Percentiles rank a stretch among this genome's conserved stretches.
Evolutionary conservation across 1,139 yeast species (phyloP).

Genomic region (Geotrichum australiense): DNA sequence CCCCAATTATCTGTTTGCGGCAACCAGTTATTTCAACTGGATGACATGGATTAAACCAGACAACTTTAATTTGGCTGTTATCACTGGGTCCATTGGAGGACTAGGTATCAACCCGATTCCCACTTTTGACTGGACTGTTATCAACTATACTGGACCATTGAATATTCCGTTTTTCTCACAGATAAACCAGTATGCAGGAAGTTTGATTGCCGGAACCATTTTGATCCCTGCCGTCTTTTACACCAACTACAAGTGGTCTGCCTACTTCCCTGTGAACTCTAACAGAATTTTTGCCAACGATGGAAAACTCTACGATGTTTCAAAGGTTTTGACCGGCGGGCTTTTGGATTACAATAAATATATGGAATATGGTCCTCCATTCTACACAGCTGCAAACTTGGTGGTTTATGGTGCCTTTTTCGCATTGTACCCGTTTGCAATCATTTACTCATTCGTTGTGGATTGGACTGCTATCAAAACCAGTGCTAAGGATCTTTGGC

Average conservation of each 20-base stretch:
- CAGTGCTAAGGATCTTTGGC: conserved; percentile 20
- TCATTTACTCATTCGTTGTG: conserved; percentile 23
- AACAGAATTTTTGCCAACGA: conserved; percentile 44
- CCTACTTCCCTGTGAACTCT: conserved; percentile 49
- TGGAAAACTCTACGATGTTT: conserved; percentile 41
- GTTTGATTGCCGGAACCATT: conserved; percentile 38
- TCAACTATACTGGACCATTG: conserved; percentile 35
- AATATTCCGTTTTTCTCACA: conserved; percentile 46
- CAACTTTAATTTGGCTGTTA: conserved; percentile 45
- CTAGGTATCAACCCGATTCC: conserved; percentile 50
- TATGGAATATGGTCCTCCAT: conserved; percentile 44
- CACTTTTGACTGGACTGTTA: conserved; percentile 42
- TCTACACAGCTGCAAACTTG: conserved; percentile 36
- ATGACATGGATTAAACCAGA: conserved; percentile 54
- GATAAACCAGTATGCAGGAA: conserved; percentile 40
- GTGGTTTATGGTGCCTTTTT: conserved; percentile 34
- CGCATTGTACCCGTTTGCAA: conserved; percentile 28
- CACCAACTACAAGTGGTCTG: conserved; percentile 46
- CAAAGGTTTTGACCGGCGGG: conserved; percentile 39
- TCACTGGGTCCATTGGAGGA: conserved; percentile 48
- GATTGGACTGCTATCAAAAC: conserved; percentile 23
- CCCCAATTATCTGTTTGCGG: conserved; percentile 46
- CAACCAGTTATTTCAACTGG: conserved; percentile 51
- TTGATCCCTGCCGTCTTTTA: conserved; percentile 44
- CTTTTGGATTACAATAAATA: conserved; percentile 31